These are phyloP conservation scores for Grosmannia clavigera DNA, from an alignment of 2,329 filamentous ascomycete genomes.

Conservation along the genomic window DNA sequence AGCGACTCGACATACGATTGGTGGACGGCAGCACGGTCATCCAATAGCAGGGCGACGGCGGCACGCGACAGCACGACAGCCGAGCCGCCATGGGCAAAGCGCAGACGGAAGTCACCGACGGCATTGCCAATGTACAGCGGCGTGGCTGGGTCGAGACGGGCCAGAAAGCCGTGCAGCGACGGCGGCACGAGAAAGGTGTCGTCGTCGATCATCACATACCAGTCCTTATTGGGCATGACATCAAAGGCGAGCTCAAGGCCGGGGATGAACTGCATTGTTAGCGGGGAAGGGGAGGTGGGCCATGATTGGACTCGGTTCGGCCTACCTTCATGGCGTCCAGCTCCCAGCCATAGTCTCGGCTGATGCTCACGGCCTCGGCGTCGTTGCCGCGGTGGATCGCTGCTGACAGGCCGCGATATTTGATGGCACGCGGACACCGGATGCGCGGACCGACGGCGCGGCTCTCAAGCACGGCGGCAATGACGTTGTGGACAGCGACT, in stretches of 20 bases:
- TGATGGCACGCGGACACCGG: constrained; percentile 22
- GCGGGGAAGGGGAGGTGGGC: background rate
- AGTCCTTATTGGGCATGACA: constrained; percentile 40
- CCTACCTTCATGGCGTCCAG: constrained; percentile 36
- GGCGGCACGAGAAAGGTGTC: constrained; percentile 42
- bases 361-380: constrained; percentile 23
- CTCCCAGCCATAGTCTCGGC: constrained; percentile 32
- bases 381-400: constrained; percentile 27
- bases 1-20: constrained; percentile 34
- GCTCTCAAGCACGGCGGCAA: constrained; percentile 19
- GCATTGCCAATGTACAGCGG: constrained; percentile 44
- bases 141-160: constrained; percentile 32
- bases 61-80: constrained; percentile 39
- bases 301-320: background rate
- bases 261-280: constrained; percentile 33
- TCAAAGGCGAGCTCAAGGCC: constrained; percentile 40
- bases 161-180: constrained; percentile 34
- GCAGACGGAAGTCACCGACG: constrained; percentile 40
- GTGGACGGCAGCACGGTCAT: constrained; percentile 28
- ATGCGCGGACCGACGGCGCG: constrained; percentile 20
- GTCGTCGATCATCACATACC: constrained; percentile 47
- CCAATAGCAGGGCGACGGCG: constrained; percentile 34
- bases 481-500: constrained; percentile 27
- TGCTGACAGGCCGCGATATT: constrained; percentile 26
- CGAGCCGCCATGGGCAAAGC: constrained; percentile 46